A percentile compares a stretch with the other conserved stretches of the same genome.
phyloP scores from a whole-genome alignment of 805 yeast species.

The Saccharomycopsis malanga region DNA sequence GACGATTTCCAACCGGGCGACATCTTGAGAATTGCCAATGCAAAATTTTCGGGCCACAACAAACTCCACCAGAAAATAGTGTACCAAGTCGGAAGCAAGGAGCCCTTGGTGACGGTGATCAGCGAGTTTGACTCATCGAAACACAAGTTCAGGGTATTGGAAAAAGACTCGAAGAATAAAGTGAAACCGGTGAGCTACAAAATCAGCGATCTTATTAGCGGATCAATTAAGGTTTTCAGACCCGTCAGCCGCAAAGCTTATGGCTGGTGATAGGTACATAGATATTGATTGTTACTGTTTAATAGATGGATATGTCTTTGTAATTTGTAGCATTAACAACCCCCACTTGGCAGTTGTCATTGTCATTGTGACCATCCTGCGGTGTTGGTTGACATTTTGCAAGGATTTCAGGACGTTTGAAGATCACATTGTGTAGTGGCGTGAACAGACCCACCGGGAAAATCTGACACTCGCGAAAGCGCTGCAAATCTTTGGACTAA shows the following conservation, averaged over 20 bases:
- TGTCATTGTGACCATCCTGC: too few relatives aligned
- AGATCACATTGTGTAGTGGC: too few relatives aligned
- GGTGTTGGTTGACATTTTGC: too few relatives aligned
- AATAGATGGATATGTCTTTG: too few relatives aligned
- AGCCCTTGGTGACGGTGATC: slow-evolving; percentile 54
- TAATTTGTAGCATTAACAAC: too few relatives aligned
- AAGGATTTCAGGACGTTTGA: too few relatives aligned
- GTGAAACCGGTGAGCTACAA: slow-evolving; percentile 57
- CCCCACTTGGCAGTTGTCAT: too few relatives aligned
- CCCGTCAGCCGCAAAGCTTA: slow-evolving; percentile 65
- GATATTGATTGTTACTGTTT: too few relatives aligned
- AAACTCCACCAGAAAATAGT: slow-evolving; percentile 50
- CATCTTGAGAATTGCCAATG: slow-evolving; percentile 66
- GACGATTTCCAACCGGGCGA: slow-evolving; percentile 61
- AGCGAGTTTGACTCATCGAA: slow-evolving; percentile 69
- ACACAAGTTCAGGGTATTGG: slow-evolving; percentile 62
- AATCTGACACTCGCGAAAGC: too few relatives aligned
- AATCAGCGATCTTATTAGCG: slow-evolving; percentile 66
- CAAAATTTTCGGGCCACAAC: slow-evolving; percentile 61
- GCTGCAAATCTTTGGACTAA: too few relatives aligned
- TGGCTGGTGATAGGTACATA: slow-evolving; percentile 56
- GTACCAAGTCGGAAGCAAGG: slow-evolving; percentile 51
- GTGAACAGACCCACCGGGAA: too few relatives aligned
- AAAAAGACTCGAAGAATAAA: slow-evolving; percentile 42
- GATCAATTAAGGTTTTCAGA: slow-evolving; percentile 75